phyloP scores from a whole-genome alignment of 352 stramenopile species.

The Globisporangium acanthophoron region DNA sequence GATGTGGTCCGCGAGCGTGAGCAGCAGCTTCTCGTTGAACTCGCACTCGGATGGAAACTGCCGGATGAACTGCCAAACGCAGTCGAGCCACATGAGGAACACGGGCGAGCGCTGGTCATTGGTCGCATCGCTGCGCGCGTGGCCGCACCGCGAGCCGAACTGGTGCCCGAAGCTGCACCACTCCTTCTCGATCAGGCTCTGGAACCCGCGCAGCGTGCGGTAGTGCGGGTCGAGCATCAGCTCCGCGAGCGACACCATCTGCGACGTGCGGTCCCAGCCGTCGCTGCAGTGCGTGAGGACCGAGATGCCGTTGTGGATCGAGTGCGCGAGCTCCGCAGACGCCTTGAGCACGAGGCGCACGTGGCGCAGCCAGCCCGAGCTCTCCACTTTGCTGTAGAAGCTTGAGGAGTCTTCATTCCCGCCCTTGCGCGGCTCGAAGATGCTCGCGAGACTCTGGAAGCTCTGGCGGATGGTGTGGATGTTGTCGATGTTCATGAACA shows the following conservation, averaged over 20 bases:
- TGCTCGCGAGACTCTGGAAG: slow-evolving; percentile 80
- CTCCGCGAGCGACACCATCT: slow-evolving; percentile 94
- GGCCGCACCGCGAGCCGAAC: slow-evolving; percentile 92
- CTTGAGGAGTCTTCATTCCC: slow-evolving; percentile 83
- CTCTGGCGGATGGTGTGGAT: slow-evolving; percentile 97
- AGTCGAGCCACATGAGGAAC: slow-evolving; percentile 99
- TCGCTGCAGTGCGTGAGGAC: slow-evolving; percentile 98
- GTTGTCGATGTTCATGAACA: slow-evolving; percentile 98
- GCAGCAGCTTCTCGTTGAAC: slow-evolving; percentile 92
- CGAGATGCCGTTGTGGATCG: slow-evolving; percentile 91
- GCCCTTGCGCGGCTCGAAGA: slow-evolving; percentile 74
- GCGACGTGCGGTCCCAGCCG: slow-evolving; percentile 98
- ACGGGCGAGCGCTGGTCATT: slow-evolving; percentile 97
- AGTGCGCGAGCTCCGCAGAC: slow-evolving; percentile 90
- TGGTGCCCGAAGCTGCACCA: slow-evolving; percentile 99
- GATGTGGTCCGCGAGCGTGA: slow-evolving; percentile 94
- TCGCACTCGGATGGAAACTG: slow-evolving; percentile 97
- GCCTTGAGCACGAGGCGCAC: slow-evolving; percentile 92
- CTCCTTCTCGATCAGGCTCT: slow-evolving; percentile 97
- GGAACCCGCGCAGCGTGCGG: slow-evolving; percentile 96
- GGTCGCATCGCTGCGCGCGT: slow-evolving; percentile 82
- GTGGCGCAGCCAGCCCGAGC: slow-evolving; percentile 94
- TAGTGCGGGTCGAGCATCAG: slow-evolving; percentile 98
- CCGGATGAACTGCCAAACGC: slow-evolving; percentile 95
- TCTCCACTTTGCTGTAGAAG: slow-evolving; percentile 89